Conservation (phyloP, 2,329 filamentous ascomycete genomes). For the Pleochaeta shiraiana region DNA sequence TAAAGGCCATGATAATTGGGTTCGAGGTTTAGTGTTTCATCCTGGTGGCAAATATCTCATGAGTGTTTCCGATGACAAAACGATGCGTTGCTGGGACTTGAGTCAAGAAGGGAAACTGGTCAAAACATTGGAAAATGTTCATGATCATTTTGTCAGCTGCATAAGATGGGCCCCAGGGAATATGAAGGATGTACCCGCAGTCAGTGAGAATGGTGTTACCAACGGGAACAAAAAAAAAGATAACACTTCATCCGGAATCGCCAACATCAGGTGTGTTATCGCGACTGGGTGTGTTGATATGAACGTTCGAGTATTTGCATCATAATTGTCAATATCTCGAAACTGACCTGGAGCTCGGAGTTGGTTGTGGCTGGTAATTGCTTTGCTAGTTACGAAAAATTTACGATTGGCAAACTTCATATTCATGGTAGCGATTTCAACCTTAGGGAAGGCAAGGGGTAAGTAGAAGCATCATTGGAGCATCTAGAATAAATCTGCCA, state of each 20-base stretch:
- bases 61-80: slow-evolving; percentile 76
- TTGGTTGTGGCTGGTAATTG: slow-evolving; percentile 5
- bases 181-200: slow-evolving; percentile 31
- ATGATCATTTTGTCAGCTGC: slow-evolving; percentile 70
- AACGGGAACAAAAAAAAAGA: slow-evolving; percentile 28
- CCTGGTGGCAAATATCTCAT: slow-evolving; percentile 81
- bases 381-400: neutral
- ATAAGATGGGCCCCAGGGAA: slow-evolving; percentile 71
- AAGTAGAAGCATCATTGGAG: too few relatives aligned
- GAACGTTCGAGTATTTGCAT: slow-evolving; percentile 58
- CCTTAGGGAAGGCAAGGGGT: too few relatives aligned
- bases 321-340: slow-evolving; percentile 10
- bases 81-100: slow-evolving; percentile 83
- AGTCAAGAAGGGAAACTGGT: slow-evolving; percentile 79
- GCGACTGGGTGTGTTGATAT: slow-evolving; percentile 73
- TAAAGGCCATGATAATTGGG: slow-evolving; percentile 84
- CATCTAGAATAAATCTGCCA: too few relatives aligned
- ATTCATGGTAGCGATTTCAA: too few relatives aligned
- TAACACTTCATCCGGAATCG: slow-evolving; percentile 24
- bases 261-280: slow-evolving; percentile 62
- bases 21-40: slow-evolving; percentile 69
- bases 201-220: slow-evolving; percentile 22
- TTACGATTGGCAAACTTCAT: too few relatives aligned
- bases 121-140: slow-evolving; percentile 54
- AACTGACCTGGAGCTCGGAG: slow-evolving; percentile 11